phyloP scores from a whole-genome alignment of 2,329 filamentous ascomycete species.

The Diaporthe citri region DNA sequence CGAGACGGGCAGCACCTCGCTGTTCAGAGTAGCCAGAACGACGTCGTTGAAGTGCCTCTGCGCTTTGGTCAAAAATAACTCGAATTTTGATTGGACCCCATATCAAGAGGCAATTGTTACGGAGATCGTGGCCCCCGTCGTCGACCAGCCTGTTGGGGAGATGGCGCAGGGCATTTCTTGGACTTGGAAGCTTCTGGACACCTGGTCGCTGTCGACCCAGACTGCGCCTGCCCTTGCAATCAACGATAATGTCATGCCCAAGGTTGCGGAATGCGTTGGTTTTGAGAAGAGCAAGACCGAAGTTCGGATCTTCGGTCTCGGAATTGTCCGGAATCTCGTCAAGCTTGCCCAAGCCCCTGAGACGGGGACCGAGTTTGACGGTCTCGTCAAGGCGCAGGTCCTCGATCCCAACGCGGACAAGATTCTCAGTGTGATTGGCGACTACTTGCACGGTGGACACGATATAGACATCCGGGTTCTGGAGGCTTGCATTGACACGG shows the following conservation, averaged over 20 bases:
- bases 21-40: slow-evolving; percentile 76
- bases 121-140: slow-evolving; percentile 81
- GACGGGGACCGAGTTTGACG: slow-evolving; percentile 67
- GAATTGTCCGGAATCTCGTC: slow-evolving; percentile 79
- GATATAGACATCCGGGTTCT: slow-evolving; percentile 79
- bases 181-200: slow-evolving; percentile 82
- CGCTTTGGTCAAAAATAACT: slow-evolving; percentile 80
- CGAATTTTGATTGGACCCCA: slow-evolving; percentile 76
- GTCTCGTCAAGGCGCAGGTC: slow-evolving; percentile 67
- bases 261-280: slow-evolving; percentile 79
- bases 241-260: slow-evolving; percentile 74
- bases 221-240: slow-evolving; percentile 76
- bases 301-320: slow-evolving; percentile 85
- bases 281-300: slow-evolving; percentile 76
- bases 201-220: slow-evolving; percentile 79
- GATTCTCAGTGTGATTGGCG: slow-evolving; percentile 76
- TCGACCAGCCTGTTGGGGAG: slow-evolving; percentile 84
- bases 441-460: slow-evolving; percentile 70
- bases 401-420: slow-evolving; percentile 69
- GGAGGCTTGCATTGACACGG: slow-evolving; percentile 81
- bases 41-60: slow-evolving; percentile 86
- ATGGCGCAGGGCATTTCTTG: slow-evolving; percentile 91
- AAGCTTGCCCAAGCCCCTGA: slow-evolving; percentile 68
- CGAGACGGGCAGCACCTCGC: slow-evolving; percentile 63
- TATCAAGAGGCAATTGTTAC: slow-evolving; percentile 79